Evolutionary conservation across 805 yeast genomes (phyloP), one percentile per base, ranked within the genome.

Genomic region (Cyberlindnera samutprakarnensis): DNA sequence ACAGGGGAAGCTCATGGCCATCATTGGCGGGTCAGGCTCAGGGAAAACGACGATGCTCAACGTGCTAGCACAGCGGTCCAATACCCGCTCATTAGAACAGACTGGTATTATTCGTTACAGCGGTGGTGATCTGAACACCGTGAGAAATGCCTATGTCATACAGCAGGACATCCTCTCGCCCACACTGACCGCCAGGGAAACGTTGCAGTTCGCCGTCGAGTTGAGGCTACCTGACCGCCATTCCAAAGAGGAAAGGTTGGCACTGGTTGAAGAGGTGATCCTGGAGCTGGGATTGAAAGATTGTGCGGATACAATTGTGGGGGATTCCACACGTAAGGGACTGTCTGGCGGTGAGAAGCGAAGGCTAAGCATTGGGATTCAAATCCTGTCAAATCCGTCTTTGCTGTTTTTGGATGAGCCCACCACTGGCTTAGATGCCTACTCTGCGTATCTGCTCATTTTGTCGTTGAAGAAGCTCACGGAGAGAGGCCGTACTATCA

Each of bases 271-370:
- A 13, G 75, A 78, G 33, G 63, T 85, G 20, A 68, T 85, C 23
- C 54, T 66, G 14, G 85, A 80, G 37, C 57, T 85, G 32, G 94
- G 88, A 3, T 59, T 86, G 14, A 72, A 71, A 37, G 87, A 77
- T 32, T 70, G 88, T 41, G 73, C 73, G 4, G 64, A 78, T 40
- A 77, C 83, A 1, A 37, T 64, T 3, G 80, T 86, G 2, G 80
- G 80, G 8, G 78, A 76, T 43, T 44, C 58, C 1, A 57, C 59
- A 4, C 68, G 68, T 36, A 60, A 66, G 27, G 85, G 82, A 17
- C 58, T 85, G 5, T 81, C 92, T 2, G 95, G 95, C 7, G 95
- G 95, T 21, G 95, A 85, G 52, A 81, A 78, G 51, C 53, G 95
- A 46, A 56, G 95, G 33, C 64, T 83, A 7, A 78, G 88, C 36